Base-by-base conservation (phyloP, 202 grass and related monocot genomes). In the Setaria viridis region DNA sequence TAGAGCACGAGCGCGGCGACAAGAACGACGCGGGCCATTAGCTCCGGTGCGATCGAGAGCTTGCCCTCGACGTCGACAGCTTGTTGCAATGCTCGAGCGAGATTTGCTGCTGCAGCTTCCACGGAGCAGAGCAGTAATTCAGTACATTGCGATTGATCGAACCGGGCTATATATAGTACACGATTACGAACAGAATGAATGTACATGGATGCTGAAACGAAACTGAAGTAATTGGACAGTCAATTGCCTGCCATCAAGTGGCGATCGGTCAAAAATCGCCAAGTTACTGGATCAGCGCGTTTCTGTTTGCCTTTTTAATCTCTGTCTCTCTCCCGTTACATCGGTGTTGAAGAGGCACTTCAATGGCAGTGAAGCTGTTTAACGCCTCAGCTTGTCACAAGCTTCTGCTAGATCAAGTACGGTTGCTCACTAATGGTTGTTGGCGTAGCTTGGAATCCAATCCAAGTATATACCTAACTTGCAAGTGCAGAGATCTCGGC, bases 371-470 rank as follows among this genome's bases (percentile, higher is more conserved):
- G 21, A 62, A 62, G 10, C 59, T 9, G 21, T 25, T 21, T 2
- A n/a, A 29, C 13, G n/a, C 59, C 12, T 32, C 59, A 6, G 25
- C 3, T 59, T 57, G 1, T 17, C 20, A 12, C 58, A 29, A 29
- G 4, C 58, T 11, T 60, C 12, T 20, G 8, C 16, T 42, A 0
- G 16, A 70, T 25, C 67, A 6, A 46, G 67, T 30, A 12, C 58
- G 21, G 59, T 3, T 11, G 10, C 12, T 62, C 57, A 30, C 58
- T 63, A 30, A 63, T 63, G 29, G 72, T 57, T 33, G 45, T 34
- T 75, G 56, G 75, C 68, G 73, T 80, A 81, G 82, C 74, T 84
- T 81, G 45, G 42, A 54, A 76, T 77, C 62, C 59, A 85, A 85
- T 65, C 67, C 60, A 69, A 58, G 82, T 79, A 76, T 76, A 46